These are phyloP conservation scores for Chimonanthus salicifolius DNA, from an alignment of 164 flowering plant species.

Conservation along the genomic window DNA sequence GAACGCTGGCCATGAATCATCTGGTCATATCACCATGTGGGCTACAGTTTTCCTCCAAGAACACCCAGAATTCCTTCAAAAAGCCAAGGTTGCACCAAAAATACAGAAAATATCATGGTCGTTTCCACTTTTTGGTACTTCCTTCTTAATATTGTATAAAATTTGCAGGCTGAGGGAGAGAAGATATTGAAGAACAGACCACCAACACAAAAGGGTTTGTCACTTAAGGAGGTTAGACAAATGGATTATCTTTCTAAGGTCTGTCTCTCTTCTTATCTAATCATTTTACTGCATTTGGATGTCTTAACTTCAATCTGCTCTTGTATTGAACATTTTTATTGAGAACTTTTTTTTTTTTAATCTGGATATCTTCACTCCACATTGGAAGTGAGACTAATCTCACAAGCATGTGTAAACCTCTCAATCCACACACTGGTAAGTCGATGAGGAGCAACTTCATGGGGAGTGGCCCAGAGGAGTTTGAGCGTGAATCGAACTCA, in stretches of 20 bases:
- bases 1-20: slow-evolving; percentile 97
- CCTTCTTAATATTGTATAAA: background rate
- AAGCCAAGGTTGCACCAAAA: slow-evolving; percentile 58
- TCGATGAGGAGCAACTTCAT: too few relatives aligned
- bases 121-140: background rate
- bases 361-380: too few relatives aligned
- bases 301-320: background rate
- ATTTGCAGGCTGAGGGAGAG: slow-evolving; percentile 68
- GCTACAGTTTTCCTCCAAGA: slow-evolving; percentile 60
- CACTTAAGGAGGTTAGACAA: slow-evolving; percentile 52
- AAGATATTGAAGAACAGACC: slow-evolving; percentile 53
- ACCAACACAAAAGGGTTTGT: slow-evolving; percentile 52
- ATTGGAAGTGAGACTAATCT: too few relatives aligned
- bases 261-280: background rate
- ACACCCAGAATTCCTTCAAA: slow-evolving; percentile 55
- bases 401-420: too few relatives aligned
- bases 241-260: slow-evolving; percentile 87
- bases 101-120: slow-evolving; percentile 1
- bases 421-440: too few relatives aligned
- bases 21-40: slow-evolving; percentile 88
- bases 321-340: too few relatives aligned
- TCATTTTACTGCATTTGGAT: background rate
- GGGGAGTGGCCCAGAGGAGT: too few relatives aligned
- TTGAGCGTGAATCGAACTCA: too few relatives aligned
- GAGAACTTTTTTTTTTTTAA: background rate